phyloP scores from a whole-genome alignment of 208 protist genomes.

The Leishmania martiniquensis region DNA sequence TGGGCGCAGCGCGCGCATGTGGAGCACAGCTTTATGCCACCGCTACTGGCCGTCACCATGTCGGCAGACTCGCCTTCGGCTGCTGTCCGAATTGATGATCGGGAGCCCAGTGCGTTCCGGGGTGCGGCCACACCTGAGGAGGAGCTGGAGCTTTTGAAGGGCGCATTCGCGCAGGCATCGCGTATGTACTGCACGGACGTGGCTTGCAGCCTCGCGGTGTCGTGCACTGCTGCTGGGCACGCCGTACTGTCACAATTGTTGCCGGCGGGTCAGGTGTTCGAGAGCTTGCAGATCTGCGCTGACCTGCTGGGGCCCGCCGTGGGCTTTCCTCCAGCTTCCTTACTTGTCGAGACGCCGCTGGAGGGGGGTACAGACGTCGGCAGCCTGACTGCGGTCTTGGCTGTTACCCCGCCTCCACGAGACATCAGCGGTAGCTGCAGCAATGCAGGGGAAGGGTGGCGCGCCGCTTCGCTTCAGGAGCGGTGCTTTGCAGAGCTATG shows the following conservation, averaged over 20 bases:
- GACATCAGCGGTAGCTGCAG: not conserved
- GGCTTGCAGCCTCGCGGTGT: constrained; percentile 9
- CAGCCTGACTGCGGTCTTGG: constrained; percentile 23
- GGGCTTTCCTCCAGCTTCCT: not conserved
- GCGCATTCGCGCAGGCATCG: not conserved
- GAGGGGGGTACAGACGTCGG: constrained; percentile 4
- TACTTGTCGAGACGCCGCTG: not conserved
- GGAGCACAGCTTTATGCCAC: constrained; percentile 66
- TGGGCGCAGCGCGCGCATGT: constrained; percentile 60
- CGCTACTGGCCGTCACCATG: constrained; percentile 56
- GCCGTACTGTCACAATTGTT: constrained; percentile 2
- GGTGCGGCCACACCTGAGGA: not conserved
- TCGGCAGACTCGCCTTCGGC: constrained; percentile 2
- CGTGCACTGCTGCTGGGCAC: constrained; percentile 9
- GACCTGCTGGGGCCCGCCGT: constrained; percentile 1
- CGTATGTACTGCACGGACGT: not conserved
- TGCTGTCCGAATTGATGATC: not conserved
- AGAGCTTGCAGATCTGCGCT: constrained; percentile 6
- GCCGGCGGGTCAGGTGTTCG: constrained; percentile 11
- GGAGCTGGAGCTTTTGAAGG: not conserved
- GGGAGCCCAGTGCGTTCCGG: not conserved
- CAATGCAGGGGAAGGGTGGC: not conserved
- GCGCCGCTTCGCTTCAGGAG: constrained; percentile 13
- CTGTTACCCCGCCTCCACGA: constrained; percentile 6
- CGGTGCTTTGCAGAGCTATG: constrained; percentile 44